phyloP scores from a whole-genome alignment of 192 early-diverging fungal species.

The Allomyces macrogynus region DNA sequence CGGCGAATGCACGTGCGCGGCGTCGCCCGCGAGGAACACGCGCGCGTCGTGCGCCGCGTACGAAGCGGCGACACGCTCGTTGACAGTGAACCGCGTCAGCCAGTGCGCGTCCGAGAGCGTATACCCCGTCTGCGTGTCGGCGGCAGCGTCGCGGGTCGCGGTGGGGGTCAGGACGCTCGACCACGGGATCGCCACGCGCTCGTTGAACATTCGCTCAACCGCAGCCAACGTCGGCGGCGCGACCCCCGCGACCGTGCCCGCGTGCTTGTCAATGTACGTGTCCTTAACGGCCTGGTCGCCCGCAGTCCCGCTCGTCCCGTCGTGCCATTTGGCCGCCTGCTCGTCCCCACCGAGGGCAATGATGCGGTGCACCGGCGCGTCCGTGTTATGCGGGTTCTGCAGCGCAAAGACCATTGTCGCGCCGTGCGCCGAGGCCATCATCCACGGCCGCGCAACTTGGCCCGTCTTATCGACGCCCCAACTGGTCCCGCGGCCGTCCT shows the following conservation, averaged over 20 bases:
- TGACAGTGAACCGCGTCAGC: slow-evolving; percentile 9
- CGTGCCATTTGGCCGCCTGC: neutral
- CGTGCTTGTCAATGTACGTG: neutral
- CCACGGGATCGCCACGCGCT: neutral
- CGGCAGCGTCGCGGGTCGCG: neutral
- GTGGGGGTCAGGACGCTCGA: neutral
- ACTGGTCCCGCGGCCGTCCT: neutral
- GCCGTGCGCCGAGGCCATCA: neutral
- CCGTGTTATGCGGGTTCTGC: neutral
- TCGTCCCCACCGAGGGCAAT: neutral
- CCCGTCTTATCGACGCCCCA: neutral
- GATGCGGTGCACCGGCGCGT: neutral
- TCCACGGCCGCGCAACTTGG: neutral
- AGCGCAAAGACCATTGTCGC: neutral
- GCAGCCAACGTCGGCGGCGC: neutral
- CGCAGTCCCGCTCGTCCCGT: neutral
- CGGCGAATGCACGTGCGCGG: slow-evolving; percentile 18
- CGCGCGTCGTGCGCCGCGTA: slow-evolving; percentile 6
- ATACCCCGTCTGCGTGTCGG: neutral
- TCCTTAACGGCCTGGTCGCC: neutral
- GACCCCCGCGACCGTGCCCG: neutral
- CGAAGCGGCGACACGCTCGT: slow-evolving; percentile 9
- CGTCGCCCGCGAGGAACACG: slow-evolving; percentile 20
- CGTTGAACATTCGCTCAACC: neutral
- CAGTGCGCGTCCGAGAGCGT: slow-evolving; percentile 6